Percentiles rank a stretch among this genome's conserved stretches.
These are phyloP conservation scores for Phoenix roebelenii DNA, from an alignment of 176 grass and related monocot genomes.

Conservation along the genomic window DNA sequence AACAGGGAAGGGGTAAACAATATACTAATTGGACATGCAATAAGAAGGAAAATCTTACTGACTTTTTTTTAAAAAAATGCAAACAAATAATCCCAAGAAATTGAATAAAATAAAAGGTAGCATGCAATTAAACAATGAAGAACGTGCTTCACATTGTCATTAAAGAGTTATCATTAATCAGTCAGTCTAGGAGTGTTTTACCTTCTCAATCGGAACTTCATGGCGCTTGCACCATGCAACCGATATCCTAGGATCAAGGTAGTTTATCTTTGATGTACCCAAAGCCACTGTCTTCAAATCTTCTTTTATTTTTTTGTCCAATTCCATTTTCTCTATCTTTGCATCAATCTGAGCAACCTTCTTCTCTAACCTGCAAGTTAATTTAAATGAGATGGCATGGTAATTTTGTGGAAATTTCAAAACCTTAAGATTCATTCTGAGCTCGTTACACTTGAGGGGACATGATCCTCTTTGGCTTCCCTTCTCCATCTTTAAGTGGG, in stretches of 20 bases:
- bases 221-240: constrained; percentile 98
- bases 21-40: no score
- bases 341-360: constrained; percentile 51
- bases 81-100: no score
- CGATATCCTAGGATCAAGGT: constrained; percentile 92
- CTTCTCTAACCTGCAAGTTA: constrained; percentile 72
- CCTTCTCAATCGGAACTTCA: constrained; percentile 99
- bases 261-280: constrained; percentile 96
- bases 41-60: no score
- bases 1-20: background rate
- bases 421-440: constrained; percentile 16
- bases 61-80: no score
- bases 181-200: constrained; percentile 6
- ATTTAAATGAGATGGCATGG: constrained; percentile 19
- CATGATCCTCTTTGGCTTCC: constrained; percentile 75
- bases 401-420: constrained; percentile 9
- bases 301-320: constrained; percentile 82
- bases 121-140: no score
- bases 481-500: constrained; percentile 74
- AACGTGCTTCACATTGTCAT: no score
- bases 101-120: no score
- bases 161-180: no score
- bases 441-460: constrained; percentile 60
- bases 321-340: constrained; percentile 91
- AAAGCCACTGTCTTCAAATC: constrained; percentile 88